Conservation (phyloP, 441 rosid genomes). For the Macaranga tanarius region DNA sequence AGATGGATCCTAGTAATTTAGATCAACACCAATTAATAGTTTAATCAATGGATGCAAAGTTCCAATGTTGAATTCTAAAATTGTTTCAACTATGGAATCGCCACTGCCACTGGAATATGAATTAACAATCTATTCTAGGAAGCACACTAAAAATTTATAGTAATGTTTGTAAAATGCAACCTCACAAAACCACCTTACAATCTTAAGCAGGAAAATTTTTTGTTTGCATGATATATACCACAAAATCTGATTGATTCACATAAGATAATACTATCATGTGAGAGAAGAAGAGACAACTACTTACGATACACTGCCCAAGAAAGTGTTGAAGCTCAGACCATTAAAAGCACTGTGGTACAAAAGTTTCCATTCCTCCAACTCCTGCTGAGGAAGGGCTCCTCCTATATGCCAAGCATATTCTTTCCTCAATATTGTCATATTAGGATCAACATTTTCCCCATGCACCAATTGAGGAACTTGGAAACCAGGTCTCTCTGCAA, state of each 20-base stretch:
- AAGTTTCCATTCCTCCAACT: constrained; percentile 80
- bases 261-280: neutral
- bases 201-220: constrained; percentile 2
- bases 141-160: neutral
- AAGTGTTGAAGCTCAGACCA: constrained; percentile 86
- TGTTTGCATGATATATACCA: neutral
- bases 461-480: constrained; percentile 60
- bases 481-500: constrained; percentile 56
- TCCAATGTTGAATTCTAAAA: neutral
- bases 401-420: constrained; percentile 96
- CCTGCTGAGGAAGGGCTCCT: constrained; percentile 78
- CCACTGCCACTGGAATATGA: neutral
- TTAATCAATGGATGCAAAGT: neutral
- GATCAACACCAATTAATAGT: neutral
- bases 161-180: neutral
- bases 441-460: constrained; percentile 49
- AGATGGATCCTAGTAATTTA: neutral
- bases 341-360: constrained; percentile 72
- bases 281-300: constrained; percentile 35
- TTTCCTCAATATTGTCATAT: constrained; percentile 45
- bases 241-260: neutral
- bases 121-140: neutral
- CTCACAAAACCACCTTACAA: neutral
- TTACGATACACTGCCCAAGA: constrained; percentile 67
- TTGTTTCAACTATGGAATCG: neutral